Base-by-base conservation (phyloP, 306 rosid species). In the Vigna trinervia region DNA sequence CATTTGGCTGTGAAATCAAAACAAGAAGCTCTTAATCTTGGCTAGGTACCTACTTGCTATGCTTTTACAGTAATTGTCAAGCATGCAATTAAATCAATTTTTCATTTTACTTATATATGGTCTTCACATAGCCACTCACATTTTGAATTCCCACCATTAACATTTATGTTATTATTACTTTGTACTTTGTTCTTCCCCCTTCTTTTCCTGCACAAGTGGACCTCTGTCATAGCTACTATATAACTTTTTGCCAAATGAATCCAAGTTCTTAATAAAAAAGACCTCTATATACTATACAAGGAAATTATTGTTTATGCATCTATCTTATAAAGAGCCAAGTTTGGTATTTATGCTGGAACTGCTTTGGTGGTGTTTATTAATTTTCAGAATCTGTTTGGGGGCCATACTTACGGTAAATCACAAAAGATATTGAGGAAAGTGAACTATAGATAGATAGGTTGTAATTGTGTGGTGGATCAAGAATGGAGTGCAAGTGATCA, bases 11-110 rank as follows among this genome's bases (percentile, higher is more conserved):
- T 88, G 76, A 89, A 62, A 72, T 88, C 95, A 74, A 92, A 94
- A 87, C 88, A 89, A 79, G 92, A 94, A 88, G 98, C 96, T 63
- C 86, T 94, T 81, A 80, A 41, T 73, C 92, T 89, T 76, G 97
- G 92, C 80, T 77, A 80, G 94, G 98, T 94, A 57, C 20, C 3
- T 7, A 39, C 45, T 39, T 39, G 8, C 45, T 39, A 39, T 39
- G 45, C 45, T 39, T 38, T 38, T 6, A 38, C 41, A 1, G 1
- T 38, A 6, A 6, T 58, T 52, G 59, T 67, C 74, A 38, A n/a
- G 26, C 26, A 60, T 26, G 11, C 59, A 23, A 28, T 19, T 12
- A 13, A 54, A 7, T 72, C 47, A 26, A 10, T 64, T 51, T 59
- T 8, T 51, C 12, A 64, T 51, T 76, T 20, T 1, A 5, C 43